These are phyloP conservation scores for Piper longum DNA, from an alignment of 164 flowering plant genomes.

Conservation along the genomic window DNA sequence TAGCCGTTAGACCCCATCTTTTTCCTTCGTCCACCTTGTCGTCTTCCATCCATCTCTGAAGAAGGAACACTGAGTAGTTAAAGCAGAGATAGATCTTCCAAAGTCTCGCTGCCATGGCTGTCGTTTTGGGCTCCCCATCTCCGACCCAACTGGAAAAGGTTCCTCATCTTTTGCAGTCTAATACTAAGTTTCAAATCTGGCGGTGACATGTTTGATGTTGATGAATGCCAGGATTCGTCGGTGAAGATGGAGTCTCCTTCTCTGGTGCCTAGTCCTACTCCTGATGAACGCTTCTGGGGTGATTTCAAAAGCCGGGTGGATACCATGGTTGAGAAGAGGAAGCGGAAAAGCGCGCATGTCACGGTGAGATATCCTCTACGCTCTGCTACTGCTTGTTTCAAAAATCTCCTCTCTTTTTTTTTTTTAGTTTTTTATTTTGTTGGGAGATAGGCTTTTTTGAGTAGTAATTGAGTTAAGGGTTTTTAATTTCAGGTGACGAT, in stretches of 20 bases:
- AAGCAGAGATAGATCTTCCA: not conserved
- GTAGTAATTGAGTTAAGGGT: not conserved
- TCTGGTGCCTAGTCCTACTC: constrained; percentile 35
- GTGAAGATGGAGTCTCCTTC: constrained; percentile 23
- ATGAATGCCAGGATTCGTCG: constrained; percentile 17
- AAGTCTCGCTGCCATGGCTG: constrained; percentile 23
- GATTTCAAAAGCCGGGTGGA: constrained; percentile 46
- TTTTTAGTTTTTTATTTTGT: not conserved
- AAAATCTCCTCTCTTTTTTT: not conserved
- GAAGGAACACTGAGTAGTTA: not conserved
- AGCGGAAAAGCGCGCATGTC: constrained; percentile 8
- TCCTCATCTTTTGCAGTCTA: not conserved
- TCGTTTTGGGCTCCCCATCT: constrained; percentile 35
- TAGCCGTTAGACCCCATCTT: too few relatives aligned
- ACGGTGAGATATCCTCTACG: constrained; percentile 8
- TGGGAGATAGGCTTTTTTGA: not conserved
- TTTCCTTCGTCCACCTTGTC: not conserved
- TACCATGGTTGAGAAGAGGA: constrained; percentile 38
- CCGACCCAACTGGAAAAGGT: constrained; percentile 34
- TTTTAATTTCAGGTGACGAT: not conserved
- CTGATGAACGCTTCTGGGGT: constrained; percentile 71
- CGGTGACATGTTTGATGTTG: not conserved
- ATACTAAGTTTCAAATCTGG: not conserved
- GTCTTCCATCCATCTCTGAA: not conserved
- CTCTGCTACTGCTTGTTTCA: not conserved